Evolutionary conservation across 164 flowering plant species (phyloP), one percentile per base, ranked within the genome.

Genomic region (Vitis riparia): DNA sequence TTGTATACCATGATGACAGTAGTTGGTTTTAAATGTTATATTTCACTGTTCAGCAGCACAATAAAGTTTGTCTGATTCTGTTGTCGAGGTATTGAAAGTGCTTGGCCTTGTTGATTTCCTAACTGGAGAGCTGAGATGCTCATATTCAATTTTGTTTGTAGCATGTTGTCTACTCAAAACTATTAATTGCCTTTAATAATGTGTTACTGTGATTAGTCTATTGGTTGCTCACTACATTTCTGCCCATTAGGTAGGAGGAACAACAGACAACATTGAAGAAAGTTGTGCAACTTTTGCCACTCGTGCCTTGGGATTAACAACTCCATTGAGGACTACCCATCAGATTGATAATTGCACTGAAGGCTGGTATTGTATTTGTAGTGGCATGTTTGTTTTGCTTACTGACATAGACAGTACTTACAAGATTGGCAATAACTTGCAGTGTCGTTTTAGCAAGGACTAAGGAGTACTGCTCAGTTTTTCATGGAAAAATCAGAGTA

Each of bases 281-380:
- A 82, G 87, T 68, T 94, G 99, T 87, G 97, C 84, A 63, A 94
- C 92, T 62, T 92, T 94, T 87, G 81, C 92, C 29, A 78, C 90
- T 77, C 97, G 97, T 76, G 99, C 97, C 66, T 83, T 94, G 81
- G 97, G 89, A 59, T 79, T 92, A 49, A 55, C 72, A 16, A 69
- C 47, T 51, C 93, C 97, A 14, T 76, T 94, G 71, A 79, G 30
- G 84, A 91, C 95, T 58, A 94, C 99, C 59, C 99, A 94, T 83
- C 97, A 94, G 87, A 94, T 94, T 78, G 97, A 94, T 79, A 94
- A 94, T 66, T 94, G 99, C 83, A 84, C 95, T 17, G 99, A 92
- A 72, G 99, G 97, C 79, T 94, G 99, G 97, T 94, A 86, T 37
- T 55, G 75, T 55, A 62, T 70, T n/a, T 62, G 14, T 49, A 14